Percentiles rank a stretch among this genome's conserved stretches.
These are phyloP conservation scores for Thelonectria discophora DNA, from an alignment of 2,329 filamentous ascomycete species.

Conservation along the genomic window DNA sequence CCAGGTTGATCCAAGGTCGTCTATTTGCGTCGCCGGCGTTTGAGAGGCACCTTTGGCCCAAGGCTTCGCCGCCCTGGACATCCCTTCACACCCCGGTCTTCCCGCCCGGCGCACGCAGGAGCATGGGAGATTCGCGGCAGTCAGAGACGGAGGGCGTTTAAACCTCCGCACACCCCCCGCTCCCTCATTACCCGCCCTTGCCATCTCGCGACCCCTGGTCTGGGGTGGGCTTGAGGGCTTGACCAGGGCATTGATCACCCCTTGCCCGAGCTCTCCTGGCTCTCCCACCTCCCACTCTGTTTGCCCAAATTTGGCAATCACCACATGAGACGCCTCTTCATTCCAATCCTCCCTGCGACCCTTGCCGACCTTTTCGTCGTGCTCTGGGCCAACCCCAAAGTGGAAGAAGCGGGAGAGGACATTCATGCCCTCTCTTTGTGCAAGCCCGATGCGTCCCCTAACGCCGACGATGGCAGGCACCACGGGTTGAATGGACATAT, in stretches of 20 bases:
- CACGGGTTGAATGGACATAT: not conserved
- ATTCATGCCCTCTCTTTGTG: conserved; percentile 1
- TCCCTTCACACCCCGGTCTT: conserved; percentile 15
- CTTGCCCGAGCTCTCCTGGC: conserved; percentile 15
- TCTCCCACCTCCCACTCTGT: conserved; percentile 31
- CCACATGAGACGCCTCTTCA: conserved; percentile 27
- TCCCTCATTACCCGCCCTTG: conserved; percentile 31
- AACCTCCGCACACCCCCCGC: conserved; percentile 31
- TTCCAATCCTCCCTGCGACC: conserved; percentile 26
- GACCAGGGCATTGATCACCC: conserved; percentile 13
- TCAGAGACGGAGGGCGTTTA: conserved; percentile 35
- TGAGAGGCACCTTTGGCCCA: conserved; percentile 3
- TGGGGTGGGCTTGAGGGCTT: conserved; percentile 2
- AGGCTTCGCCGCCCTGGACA: not conserved
- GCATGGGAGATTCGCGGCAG: conserved; percentile 36
- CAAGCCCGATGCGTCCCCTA: conserved; percentile 4
- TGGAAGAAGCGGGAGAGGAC: conserved; percentile 1
- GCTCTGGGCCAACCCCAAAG: conserved; percentile 19
- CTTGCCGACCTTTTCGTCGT: conserved; percentile 16
- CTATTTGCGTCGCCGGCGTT: conserved; percentile 11
- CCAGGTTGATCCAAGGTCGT: conserved; percentile 4
- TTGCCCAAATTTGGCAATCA: conserved; percentile 38
- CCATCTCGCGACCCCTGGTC: conserved; percentile 18
- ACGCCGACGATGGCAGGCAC: conserved; percentile 8
- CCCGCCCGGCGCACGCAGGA: conserved; percentile 28